A percentile compares a stretch with the other conserved stretches of the same genome.
These are phyloP conservation scores for Pseudogymnoascus sp. DNA, from an alignment of 2,329 filamentous ascomycete species.

Conservation along the genomic window DNA sequence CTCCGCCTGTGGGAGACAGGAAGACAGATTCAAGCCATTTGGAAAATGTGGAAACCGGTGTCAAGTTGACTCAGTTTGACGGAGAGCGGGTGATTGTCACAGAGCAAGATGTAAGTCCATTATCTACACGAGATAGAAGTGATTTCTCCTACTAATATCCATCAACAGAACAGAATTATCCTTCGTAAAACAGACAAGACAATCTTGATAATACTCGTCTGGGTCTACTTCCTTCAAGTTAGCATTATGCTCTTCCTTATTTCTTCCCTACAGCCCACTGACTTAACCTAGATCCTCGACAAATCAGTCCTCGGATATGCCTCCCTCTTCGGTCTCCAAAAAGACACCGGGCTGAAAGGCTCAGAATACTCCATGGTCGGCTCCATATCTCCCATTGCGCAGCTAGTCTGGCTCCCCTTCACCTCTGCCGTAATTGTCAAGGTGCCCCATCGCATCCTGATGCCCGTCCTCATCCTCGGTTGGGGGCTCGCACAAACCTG, in stretches of 20 bases:
- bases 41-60: neutral
- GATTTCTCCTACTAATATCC: neutral
- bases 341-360: constrained; percentile 47
- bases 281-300: constrained; percentile 36
- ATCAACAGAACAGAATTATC: neutral
- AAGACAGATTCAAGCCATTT: neutral
- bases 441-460: constrained; percentile 52
- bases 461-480: constrained; percentile 42
- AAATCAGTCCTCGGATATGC: constrained; percentile 50
- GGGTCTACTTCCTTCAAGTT: constrained; percentile 39
- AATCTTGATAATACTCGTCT: constrained; percentile 31
- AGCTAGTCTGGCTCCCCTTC: constrained; percentile 55
- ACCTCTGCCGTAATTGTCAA: constrained; percentile 55
- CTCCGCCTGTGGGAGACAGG: neutral
- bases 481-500: constrained; percentile 43
- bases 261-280: neutral
- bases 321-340: constrained; percentile 51
- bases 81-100: constrained; percentile 1
- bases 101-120: neutral
- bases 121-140: too few species aligned
- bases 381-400: constrained; percentile 52
- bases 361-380: constrained; percentile 48
- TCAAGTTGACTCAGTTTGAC: neutral
- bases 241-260: neutral
- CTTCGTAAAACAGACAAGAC: constrained; percentile 10